Conservation (phyloP, 2,329 filamentous ascomycete species). For the Colletotrichum filicis region DNA sequence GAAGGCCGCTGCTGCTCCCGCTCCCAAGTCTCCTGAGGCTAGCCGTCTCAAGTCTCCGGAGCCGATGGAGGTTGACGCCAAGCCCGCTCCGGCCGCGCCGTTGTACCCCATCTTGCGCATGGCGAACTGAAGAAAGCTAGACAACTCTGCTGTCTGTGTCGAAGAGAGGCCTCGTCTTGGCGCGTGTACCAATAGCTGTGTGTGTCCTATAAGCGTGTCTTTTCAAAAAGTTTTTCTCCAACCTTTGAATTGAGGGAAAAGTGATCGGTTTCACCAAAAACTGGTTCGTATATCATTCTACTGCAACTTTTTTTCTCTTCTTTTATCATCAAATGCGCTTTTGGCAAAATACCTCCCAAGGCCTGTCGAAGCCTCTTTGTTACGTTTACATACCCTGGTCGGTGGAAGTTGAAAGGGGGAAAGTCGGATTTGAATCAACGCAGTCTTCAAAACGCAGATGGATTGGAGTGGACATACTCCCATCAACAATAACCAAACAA, state of each 20-base stretch:
- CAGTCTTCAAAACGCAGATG: constrained; percentile 33
- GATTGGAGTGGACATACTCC: constrained; percentile 7
- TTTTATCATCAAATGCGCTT: constrained; percentile 3
- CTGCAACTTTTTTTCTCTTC: constrained; percentile 16
- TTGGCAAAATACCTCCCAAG: constrained; percentile 23
- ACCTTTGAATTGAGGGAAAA: constrained; percentile 21
- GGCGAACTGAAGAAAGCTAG: constrained; percentile 43
- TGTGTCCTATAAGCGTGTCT: constrained; percentile 31
- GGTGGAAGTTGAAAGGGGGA: constrained; percentile 28
- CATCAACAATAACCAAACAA: background rate
- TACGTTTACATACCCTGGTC: constrained; percentile 35
- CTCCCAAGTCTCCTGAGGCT: background rate
- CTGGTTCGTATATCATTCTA: constrained; percentile 33
- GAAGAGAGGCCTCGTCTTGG: background rate
- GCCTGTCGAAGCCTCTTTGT: constrained; percentile 31
- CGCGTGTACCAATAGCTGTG: constrained; percentile 31
- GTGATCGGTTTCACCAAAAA: constrained; percentile 28
- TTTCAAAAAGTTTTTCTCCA: constrained; percentile 8
- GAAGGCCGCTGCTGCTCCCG: background rate
- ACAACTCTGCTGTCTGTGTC: background rate
- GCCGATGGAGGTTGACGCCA: constrained; percentile 35
- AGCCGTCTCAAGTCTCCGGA: constrained; percentile 40
- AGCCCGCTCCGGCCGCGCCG: constrained; percentile 31
- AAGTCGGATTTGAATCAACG: constrained; percentile 23
- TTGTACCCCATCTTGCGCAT: constrained; percentile 55